phyloP scores from a whole-genome alignment of 768 basidiomycete species.

The Coprinopsis strossmayeri region DNA sequence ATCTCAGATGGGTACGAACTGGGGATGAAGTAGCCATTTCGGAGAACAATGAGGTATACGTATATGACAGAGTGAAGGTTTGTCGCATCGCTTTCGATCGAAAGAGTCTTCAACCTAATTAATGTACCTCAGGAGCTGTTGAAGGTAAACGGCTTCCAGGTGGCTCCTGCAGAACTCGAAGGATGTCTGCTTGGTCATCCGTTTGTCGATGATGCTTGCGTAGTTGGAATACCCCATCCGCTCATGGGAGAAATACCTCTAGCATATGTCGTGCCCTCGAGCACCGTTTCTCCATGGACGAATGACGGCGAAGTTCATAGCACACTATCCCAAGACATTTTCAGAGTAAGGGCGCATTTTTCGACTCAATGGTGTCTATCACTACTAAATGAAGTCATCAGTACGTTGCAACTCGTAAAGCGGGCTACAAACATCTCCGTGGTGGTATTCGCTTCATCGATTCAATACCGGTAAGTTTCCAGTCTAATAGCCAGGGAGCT shows the following conservation, averaged over 20 bases:
- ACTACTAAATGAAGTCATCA: conserved; percentile 23
- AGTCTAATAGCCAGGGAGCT: neutral
- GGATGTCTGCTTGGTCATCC: conserved; percentile 40
- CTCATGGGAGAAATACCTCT: conserved; percentile 59
- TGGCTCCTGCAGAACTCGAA: conserved; percentile 50
- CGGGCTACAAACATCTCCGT: conserved; percentile 45
- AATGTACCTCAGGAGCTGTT: conserved; percentile 44
- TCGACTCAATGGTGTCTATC: too few relatives aligned
- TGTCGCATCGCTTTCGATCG: conserved; percentile 1
- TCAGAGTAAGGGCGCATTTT: conserved; percentile 28
- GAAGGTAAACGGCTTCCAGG: conserved; percentile 61
- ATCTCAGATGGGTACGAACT: conserved; percentile 51
- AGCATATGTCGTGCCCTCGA: conserved; percentile 52
- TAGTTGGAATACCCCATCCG: conserved; percentile 55
- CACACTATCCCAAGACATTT: conserved; percentile 32
- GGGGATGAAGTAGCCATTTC: conserved; percentile 53
- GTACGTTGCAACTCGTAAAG: conserved; percentile 44
- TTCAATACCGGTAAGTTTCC: conserved; percentile 23
- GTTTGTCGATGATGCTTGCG: conserved; percentile 52
- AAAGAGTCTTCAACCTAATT: neutral
- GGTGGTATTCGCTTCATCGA: conserved; percentile 31
- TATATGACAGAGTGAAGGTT: conserved; percentile 57
- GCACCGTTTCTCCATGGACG: conserved; percentile 24
- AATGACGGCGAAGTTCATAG: conserved; percentile 21
- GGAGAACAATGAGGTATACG: conserved; percentile 44